These are phyloP conservation scores for Pseudogymnoascus sp. DNA, from an alignment of 2,329 filamentous ascomycete species.

Conservation along the genomic window DNA sequence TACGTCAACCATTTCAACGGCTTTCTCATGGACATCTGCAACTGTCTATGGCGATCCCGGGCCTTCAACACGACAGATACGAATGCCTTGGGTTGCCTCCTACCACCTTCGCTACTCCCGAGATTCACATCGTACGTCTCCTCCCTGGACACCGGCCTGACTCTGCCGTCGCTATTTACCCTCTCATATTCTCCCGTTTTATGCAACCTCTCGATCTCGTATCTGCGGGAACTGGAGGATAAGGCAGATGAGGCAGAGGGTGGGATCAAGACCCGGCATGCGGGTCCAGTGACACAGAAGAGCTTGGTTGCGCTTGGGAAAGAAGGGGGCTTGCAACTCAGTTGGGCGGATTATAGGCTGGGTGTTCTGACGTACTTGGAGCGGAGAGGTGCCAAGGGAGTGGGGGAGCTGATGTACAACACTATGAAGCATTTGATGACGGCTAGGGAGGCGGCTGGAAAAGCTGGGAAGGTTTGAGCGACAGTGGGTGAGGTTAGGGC, in stretches of 20 bases:
- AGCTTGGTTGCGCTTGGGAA: conserved; percentile 55
- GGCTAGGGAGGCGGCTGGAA: conserved; percentile 28
- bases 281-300: conserved; percentile 62
- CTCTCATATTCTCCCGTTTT: conserved; percentile 52
- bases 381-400: conserved; percentile 53
- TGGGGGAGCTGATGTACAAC: conserved; percentile 67
- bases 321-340: conserved; percentile 57
- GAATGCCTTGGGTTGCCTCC: conserved; percentile 48
- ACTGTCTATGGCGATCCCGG: conserved; percentile 69
- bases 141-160: conserved; percentile 39
- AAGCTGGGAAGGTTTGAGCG: conserved; percentile 17
- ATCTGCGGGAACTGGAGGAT: conserved; percentile 51
- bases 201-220: conserved; percentile 46
- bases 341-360: conserved; percentile 68
- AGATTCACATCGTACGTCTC: conserved; percentile 42
- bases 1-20: conserved; percentile 70
- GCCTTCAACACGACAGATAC: conserved; percentile 60
- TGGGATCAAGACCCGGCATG: conserved; percentile 43
- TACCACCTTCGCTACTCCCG: conserved; percentile 36
- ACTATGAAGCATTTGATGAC: conserved; percentile 70
- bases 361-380: conserved; percentile 64
- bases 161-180: conserved; percentile 45
- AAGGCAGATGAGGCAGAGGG: conserved; percentile 40
- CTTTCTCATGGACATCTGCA: conserved; percentile 80
- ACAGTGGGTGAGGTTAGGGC: neutral